Conservation (phyloP, 202 grass and related monocot species). For the Panicum virgatum region DNA sequence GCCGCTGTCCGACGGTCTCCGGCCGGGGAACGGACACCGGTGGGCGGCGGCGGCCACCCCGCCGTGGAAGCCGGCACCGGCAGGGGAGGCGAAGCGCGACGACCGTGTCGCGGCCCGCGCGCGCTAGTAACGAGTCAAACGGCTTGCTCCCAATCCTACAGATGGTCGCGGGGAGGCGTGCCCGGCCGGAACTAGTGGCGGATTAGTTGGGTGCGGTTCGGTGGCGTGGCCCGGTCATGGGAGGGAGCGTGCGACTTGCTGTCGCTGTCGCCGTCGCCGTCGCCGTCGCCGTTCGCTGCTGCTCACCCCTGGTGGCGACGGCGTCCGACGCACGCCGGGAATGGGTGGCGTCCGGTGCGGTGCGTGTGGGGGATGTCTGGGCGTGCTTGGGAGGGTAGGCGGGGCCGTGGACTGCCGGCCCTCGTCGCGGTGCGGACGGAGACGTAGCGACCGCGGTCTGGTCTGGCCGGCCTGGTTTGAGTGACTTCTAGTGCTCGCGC, state of each 20-base stretch:
- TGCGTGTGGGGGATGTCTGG: no score
- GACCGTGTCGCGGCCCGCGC: neutral
- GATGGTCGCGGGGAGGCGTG: neutral
- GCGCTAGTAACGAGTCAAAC: neutral
- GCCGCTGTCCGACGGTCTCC: no score
- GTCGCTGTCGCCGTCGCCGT: no score
- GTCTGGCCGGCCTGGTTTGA: no score
- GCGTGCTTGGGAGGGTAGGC: neutral
- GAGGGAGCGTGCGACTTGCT: neutral
- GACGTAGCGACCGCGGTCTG: neutral
- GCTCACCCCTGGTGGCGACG: neutral
- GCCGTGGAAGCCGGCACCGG: no score
- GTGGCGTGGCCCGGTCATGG: constrained; percentile 34
- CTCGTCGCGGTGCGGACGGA: neutral
- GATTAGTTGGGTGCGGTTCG: constrained; percentile 10
- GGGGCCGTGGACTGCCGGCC: neutral
- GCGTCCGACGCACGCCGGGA: neutral
- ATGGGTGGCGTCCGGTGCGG: no score
- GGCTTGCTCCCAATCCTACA: no score
- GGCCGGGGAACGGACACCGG: neutral
- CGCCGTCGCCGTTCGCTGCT: neutral
- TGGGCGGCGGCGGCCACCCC: no score
- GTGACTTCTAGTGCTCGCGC: no score
- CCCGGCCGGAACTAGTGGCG: neutral
- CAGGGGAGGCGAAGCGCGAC: neutral